Evolutionary conservation across 768 basidiomycete genomes (phyloP), one percentile per base, ranked within the genome.

Genomic region (Leccinum ochraceum): DNA sequence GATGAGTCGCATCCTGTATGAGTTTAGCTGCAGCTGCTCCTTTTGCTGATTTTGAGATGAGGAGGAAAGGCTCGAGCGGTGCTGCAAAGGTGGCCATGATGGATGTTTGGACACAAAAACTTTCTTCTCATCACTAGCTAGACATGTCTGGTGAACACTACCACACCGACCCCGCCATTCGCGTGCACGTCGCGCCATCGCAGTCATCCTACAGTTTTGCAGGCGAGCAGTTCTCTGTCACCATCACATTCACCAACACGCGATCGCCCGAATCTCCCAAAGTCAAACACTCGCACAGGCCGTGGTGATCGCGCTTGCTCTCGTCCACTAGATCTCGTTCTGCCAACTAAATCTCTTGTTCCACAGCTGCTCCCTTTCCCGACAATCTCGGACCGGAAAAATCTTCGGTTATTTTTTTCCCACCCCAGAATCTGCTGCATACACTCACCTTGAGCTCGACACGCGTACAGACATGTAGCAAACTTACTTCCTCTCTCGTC

Each of bases 171-270:
- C 78, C 82, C 14, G 79, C 80, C 48, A 80, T 92, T 5, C 86
- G 88, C 39, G 86, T 92, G 42, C 81, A 85, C 28, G 87, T 91
- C 22, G 83, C 83, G 0, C 95, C 95, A 2, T 81, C 90, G 0
- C 90, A 94, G 63, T 89, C 92, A 0, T 92, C 94, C 0, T 98
- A 90, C 76, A n/a, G n/a, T n/a, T 98, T 95, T 72, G 93, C 95
- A 0, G 95, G 95, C 59, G 95, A 98, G 74, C 78, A 83, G 0
- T 93, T 96, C 75, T 80, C 86, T 3, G 92, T 92, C 13, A 89
- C 86, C 4, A 86, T 98, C 65, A 89, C 90, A 0, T 94, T 97
- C 74, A 88, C 90, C 54, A 97, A 96, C 71, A 88, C 86, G 4
- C 85, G 85, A 28, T 80, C 86, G 0, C 80, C 85, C 5, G 71